Evolutionary conservation across 768 basidiomycete genomes (phyloP).

Genomic region (Lentinus tigrinus): DNA sequence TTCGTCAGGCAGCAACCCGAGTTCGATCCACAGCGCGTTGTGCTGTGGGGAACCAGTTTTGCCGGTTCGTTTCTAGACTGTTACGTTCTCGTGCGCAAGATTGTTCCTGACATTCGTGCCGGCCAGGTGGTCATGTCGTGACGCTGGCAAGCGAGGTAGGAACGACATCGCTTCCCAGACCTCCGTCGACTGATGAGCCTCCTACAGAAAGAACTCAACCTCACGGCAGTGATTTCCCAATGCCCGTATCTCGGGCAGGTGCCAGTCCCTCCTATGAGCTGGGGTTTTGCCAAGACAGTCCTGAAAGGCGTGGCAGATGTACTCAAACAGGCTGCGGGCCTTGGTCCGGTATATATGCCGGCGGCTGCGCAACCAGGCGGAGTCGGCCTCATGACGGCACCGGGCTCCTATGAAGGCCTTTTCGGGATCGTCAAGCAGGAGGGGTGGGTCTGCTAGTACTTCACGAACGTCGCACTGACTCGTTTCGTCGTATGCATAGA

Average conservation of each 20-base stretch:
- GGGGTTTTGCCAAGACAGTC: constrained; percentile 21
- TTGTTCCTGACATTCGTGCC: not conserved
- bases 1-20: constrained; percentile 30
- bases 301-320: constrained; percentile 25
- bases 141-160: constrained; percentile 31
- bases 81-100: not conserved
- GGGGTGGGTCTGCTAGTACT: not conserved
- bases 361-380: constrained; percentile 27
- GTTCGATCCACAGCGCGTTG: constrained; percentile 31
- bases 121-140: constrained; percentile 31
- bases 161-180: too few species aligned
- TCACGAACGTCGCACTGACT: not conserved
- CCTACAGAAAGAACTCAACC: constrained; percentile 27
- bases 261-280: constrained; percentile 4
- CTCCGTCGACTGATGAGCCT: too few species aligned
- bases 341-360: constrained; percentile 30
- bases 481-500: not conserved
- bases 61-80: constrained; percentile 21
- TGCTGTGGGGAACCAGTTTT: constrained; percentile 38
- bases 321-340: constrained; percentile 26
- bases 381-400: constrained; percentile 29
- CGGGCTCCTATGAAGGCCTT: constrained; percentile 25
- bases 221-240: constrained; percentile 32
- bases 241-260: constrained; percentile 32
- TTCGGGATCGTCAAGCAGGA: not conserved